Base-by-base conservation (phyloP, 1,284 basidiomycete species). In the Moesziomyces sp. region DNA sequence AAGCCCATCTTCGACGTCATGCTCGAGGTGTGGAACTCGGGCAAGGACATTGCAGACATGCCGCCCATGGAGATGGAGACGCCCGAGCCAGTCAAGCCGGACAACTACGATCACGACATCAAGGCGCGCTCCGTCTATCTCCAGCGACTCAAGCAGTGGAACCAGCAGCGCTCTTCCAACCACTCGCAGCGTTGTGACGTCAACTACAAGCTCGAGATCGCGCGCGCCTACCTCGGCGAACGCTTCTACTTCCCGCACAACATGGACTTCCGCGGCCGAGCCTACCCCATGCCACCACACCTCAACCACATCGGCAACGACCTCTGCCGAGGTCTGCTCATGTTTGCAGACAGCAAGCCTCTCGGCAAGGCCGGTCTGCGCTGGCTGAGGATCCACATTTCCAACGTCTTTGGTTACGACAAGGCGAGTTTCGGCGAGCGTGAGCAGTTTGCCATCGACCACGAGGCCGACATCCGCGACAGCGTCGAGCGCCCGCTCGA, bases 171-270 rank as follows among this genome's bases (percentile, higher is more conserved):
- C 35, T 58, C 75, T 5, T 61, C 75, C 42, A 75, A 76, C 54
- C 96, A 98, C 85, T 92, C 92, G 18, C 92, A 94, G 64, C 88
- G 96, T 47, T 98, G 95, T 85, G 93, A 89, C 81, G 90, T 95
- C 68, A 98, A 98, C 85, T 99, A 99, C 86, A 97, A 95, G 85
- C 90, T 99, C 63, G 96, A 98, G 85, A 97, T 99, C 79, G 96
- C 96, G 2, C 88, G 93, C 60, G 91, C 94, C 54, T 95, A 93
- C 87, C 85, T 94, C 47, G 89, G 89, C 40, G 93, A 98, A 80
- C 90, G 87, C 0, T 91, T 99, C 84, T 99, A 94, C 86, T 88
- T 97, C 68, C 96, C 96, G 0, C 97, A 99, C 86, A 98, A 97
- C 85, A 88, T 99, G 81, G 97, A 99, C 85, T 99, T 99, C 89